Percentiles rank a stretch among this genome's conserved stretches.
phyloP scores from a whole-genome alignment of 495 filamentous ascomycete genomes.

The Penicillium daleae region DNA sequence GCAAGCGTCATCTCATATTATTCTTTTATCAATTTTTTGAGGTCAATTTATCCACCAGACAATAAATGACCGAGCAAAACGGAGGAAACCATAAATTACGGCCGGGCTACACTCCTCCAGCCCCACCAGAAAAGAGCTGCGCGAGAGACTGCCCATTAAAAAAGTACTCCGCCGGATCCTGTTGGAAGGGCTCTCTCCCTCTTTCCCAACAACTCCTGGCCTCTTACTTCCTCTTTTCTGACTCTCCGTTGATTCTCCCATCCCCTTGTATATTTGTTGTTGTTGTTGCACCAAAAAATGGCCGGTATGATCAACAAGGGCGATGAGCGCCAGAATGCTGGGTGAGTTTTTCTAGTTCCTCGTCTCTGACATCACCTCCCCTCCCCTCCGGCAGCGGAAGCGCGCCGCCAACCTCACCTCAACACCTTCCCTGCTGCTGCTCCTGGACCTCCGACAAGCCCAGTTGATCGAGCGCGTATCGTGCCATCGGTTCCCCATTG shows the following conservation, averaged over 20 bases:
- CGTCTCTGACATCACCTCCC: slow-evolving; percentile 54
- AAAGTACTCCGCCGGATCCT: slow-evolving; percentile 48
- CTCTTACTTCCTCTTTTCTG: slow-evolving; percentile 12
- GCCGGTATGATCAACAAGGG: slow-evolving; percentile 64
- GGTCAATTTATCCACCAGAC: slow-evolving; percentile 4
- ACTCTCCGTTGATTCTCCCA: slow-evolving; percentile 24
- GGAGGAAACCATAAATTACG: slow-evolving; percentile 17
- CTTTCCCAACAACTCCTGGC: slow-evolving; percentile 24
- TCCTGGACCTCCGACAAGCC: slow-evolving; percentile 7
- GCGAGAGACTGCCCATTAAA: slow-evolving; percentile 37
- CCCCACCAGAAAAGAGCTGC: slow-evolving; percentile 34
- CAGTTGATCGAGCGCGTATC: not conserved
- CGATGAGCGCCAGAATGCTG: slow-evolving; percentile 62
- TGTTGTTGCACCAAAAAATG: slow-evolving; percentile 54
- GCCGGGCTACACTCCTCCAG: slow-evolving; percentile 12
- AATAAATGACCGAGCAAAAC: slow-evolving; percentile 22
- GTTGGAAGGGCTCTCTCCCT: slow-evolving; percentile 23
- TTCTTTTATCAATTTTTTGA: slow-evolving; percentile 24
- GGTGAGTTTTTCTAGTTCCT: slow-evolving; percentile 57
- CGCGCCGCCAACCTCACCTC: slow-evolving; percentile 24
- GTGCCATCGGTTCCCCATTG: not conserved
- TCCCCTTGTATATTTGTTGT: slow-evolving; percentile 18
- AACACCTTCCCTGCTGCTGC: slow-evolving; percentile 21
- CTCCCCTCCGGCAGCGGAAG: slow-evolving; percentile 34
- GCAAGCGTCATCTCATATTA: no score